phyloP scores from a whole-genome alignment of 2,329 filamentous ascomycete genomes.

The Pseudogymnoascus sp. region DNA sequence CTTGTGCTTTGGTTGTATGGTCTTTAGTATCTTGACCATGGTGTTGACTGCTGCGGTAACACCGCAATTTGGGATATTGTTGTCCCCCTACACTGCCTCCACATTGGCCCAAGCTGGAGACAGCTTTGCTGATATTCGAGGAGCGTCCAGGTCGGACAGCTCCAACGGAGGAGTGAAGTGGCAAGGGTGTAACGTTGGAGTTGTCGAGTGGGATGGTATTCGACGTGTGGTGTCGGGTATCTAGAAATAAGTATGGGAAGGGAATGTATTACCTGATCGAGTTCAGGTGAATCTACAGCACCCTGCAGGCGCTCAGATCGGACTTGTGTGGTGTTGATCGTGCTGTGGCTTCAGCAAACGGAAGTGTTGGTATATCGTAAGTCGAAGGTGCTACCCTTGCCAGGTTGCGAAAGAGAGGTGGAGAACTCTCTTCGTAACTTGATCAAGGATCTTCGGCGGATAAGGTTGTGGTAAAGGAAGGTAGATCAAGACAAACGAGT shows the following conservation, averaged over 20 bases:
- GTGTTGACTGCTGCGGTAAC: slow-evolving; percentile 49
- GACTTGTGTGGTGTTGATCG: background rate
- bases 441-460: slow-evolving; percentile 14
- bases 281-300: slow-evolving; percentile 2
- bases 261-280: slow-evolving; percentile 5
- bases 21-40: slow-evolving; percentile 64
- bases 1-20: slow-evolving; percentile 59
- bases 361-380: slow-evolving; percentile 10
- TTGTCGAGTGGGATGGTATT: background rate
- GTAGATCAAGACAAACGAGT: background rate
- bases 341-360: slow-evolving; percentile 9
- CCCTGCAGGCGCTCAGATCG: background rate
- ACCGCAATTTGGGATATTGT: slow-evolving; percentile 37
- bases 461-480: background rate
- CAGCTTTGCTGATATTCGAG: slow-evolving; percentile 24
- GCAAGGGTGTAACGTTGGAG: slow-evolving; percentile 1
- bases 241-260: slow-evolving; percentile 1
- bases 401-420: slow-evolving; percentile 23
- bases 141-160: slow-evolving; percentile 30
- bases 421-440: slow-evolving; percentile 28
- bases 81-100: slow-evolving; percentile 47
- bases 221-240: background rate
- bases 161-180: slow-evolving; percentile 18
- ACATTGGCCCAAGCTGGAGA: slow-evolving; percentile 20
- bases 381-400: slow-evolving; percentile 1